Percentiles rank a stretch among this genome's conserved stretches.
These are phyloP conservation scores for Tephrocybe sp. DNA, from an alignment of 768 basidiomycete genomes.

Conservation along the genomic window DNA sequence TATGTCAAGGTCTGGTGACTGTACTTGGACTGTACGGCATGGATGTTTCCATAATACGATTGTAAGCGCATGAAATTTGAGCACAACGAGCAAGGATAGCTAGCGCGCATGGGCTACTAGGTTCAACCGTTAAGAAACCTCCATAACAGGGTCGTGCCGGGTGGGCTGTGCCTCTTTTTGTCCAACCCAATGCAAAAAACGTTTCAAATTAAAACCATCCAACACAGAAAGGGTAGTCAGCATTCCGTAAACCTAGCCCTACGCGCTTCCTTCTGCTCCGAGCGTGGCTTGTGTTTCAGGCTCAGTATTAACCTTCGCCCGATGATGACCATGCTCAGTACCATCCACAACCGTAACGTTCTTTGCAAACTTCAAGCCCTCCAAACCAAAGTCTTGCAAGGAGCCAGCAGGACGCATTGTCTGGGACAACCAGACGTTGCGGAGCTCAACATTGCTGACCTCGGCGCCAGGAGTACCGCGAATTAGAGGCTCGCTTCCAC, in stretches of 20 bases:
- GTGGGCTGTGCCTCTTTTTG: too few relatives aligned
- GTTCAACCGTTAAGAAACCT: too few relatives aligned
- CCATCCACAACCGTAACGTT: conserved; percentile 13
- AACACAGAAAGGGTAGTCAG: not conserved
- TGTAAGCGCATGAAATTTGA: not conserved
- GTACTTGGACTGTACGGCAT: too few relatives aligned
- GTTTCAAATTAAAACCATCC: too few relatives aligned
- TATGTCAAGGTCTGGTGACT: too few relatives aligned
- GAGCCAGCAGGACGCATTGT: conserved; percentile 6
- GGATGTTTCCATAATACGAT: too few relatives aligned
- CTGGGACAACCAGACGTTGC: conserved; percentile 8
- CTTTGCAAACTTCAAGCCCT: conserved; percentile 4
- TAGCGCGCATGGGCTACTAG: too few relatives aligned
- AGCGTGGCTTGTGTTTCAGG: not conserved
- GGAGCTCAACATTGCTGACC: conserved; percentile 14
- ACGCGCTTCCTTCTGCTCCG: not conserved
- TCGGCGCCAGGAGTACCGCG: conserved; percentile 9
- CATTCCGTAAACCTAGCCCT: not conserved
- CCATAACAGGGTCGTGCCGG: too few relatives aligned
- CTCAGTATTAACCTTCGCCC: not conserved
- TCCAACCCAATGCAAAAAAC: too few relatives aligned
- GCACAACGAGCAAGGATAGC: too few relatives aligned
- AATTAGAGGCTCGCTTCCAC: conserved; percentile 13
- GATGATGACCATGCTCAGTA: not conserved
- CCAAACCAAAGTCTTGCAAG: conserved; percentile 4